Evolutionary conservation across 768 basidiomycete species (phyloP).

Genomic region (Porphyrellus cyaneotinctus): DNA sequence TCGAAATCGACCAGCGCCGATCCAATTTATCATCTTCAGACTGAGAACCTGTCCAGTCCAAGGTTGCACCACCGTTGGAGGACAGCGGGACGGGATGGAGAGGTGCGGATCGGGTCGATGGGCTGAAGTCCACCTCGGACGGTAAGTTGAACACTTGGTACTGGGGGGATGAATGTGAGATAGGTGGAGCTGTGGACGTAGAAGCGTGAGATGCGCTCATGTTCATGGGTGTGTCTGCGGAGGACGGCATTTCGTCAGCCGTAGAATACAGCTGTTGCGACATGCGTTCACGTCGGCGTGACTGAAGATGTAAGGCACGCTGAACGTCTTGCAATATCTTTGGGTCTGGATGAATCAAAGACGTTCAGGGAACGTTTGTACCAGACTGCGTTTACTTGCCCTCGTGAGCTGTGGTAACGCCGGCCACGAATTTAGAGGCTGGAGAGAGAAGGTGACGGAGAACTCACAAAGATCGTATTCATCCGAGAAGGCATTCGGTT

Average conservation of each 20-base stretch:
- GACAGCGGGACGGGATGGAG: conserved; percentile 68
- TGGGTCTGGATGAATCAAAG: conserved; percentile 50
- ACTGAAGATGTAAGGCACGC: conserved; percentile 67
- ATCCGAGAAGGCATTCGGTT: conserved; percentile 54
- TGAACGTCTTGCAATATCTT: conserved; percentile 77
- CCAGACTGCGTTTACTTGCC: conserved; percentile 40
- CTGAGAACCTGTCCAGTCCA: conserved; percentile 67
- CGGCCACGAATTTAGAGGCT: conserved; percentile 10
- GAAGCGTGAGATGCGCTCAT: conserved; percentile 30
- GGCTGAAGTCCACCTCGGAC: conserved; percentile 67
- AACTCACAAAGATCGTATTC: conserved; percentile 75
- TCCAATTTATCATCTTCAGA: conserved; percentile 57
- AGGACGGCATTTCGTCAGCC: conserved; percentile 22
- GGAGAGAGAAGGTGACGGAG: conserved; percentile 1
- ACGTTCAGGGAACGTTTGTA: conserved; percentile 10
- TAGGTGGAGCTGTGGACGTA: conserved; percentile 24
- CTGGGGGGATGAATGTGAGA: conserved; percentile 18
- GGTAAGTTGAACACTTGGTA: conserved; percentile 16
- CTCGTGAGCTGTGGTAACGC: conserved; percentile 56
- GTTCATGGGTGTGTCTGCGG: conserved; percentile 25
- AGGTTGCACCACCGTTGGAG: conserved; percentile 60
- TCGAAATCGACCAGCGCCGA: conserved; percentile 56
- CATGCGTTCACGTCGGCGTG: conserved; percentile 64
- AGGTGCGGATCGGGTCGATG: conserved; percentile 47
- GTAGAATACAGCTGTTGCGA: conserved; percentile 22